Evolutionary conservation across 2,329 filamentous ascomycete species (phyloP), one percentile per base, ranked within the genome.

Genomic region (Alternaria sp.): DNA sequence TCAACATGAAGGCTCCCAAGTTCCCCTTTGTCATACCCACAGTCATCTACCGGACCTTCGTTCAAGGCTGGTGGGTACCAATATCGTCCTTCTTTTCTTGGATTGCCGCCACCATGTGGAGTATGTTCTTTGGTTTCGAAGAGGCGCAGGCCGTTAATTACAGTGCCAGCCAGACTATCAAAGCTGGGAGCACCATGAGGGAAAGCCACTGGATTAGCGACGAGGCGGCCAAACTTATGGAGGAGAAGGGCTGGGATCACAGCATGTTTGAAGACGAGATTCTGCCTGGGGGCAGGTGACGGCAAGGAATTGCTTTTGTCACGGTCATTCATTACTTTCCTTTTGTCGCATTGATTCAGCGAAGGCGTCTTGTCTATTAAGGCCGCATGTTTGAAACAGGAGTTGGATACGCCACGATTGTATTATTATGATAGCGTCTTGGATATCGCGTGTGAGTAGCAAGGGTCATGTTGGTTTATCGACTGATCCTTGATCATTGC

Each of bases 21-120:
- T 86, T 83, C 54, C 87, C 87, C 0, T 86, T 83, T 63, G 86
- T 87, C 6, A 80, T 87, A 6, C 85, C 85, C 4, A 88, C 85
- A 4, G 81, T 89, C 71, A 61, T 87, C 4, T 85, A 81, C 50
- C 74, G 82, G 19, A 78, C 77, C 6, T 71, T 82, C 6, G 62
- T 79, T 28, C 72, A 70, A 30, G 60, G 61, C 5, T 75, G 81
- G 55, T 81, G 79, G 77, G 58, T 65, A 5, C 80, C 81, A 6
- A 54, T 78, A 6, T 71, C 36, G 5, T 68, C 63, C 26, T 62
- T 69, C 13, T 46, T 69, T 15, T 68, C 62, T 9, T 76, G 73
- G 73, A 51, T 69, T 30, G 62, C 60, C 51, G 30, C 61, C 5
- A 61, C 64, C 3, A 21, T 62, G 1, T 70, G 66, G 54, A 50